Percentiles rank a stretch among this genome's conserved stretches.
phyloP scores from a whole-genome alignment of 257 asterid genomes.

The Salvia splendens region DNA sequence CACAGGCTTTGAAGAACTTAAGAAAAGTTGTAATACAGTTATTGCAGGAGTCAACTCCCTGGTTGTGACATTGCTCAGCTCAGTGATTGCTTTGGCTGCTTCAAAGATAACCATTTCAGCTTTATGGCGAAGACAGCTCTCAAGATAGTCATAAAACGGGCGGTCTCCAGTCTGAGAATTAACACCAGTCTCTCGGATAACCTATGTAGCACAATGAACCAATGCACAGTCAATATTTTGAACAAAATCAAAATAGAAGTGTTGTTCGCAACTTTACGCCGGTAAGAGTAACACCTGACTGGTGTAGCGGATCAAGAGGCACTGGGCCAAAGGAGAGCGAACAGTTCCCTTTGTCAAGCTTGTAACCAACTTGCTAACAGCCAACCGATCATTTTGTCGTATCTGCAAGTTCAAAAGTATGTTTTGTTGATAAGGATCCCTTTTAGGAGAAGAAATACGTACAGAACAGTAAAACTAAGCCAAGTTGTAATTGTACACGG shows the following conservation, averaged over 20 bases:
- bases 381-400: conserved; percentile 92
- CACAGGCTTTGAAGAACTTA: conserved; percentile 93
- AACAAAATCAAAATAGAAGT: conserved; percentile 19
- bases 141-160: conserved; percentile 91
- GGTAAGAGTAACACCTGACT: conserved; percentile 63
- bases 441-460: conserved; percentile 1
- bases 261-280: conserved; percentile 25
- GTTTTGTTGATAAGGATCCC: conserved; percentile 27
- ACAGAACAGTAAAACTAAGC: neutral
- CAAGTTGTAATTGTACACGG: neutral
- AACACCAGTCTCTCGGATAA: conserved; percentile 78
- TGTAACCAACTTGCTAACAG: conserved; percentile 91
- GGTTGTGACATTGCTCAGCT: conserved; percentile 72
- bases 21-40: conserved; percentile 83
- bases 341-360: conserved; percentile 90
- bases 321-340: conserved; percentile 94
- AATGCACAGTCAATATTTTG: conserved; percentile 27
- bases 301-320: conserved; percentile 90
- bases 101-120: conserved; percentile 96
- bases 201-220: conserved; percentile 47
- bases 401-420: conserved; percentile 52
- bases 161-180: conserved; percentile 78
- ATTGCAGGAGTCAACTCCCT: conserved; percentile 95
- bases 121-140: conserved; percentile 93
- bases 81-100: conserved; percentile 98